Evolutionary conservation across 2,329 filamentous ascomycete genomes (phyloP).

Genomic region (Mariannaea sp.): DNA sequence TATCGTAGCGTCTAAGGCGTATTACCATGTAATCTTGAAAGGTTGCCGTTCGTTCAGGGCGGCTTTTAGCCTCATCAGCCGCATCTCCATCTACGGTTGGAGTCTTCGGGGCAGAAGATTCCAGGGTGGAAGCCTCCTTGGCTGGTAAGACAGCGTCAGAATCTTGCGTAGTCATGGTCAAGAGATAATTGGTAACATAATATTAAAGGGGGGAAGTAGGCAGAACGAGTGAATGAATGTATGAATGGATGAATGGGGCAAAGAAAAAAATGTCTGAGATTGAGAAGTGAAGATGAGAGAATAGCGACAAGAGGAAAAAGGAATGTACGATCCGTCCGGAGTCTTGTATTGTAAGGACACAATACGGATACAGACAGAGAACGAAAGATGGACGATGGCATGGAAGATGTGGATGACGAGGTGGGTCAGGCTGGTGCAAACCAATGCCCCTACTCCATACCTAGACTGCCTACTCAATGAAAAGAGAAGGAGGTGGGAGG

Average conservation of each 20-base stretch:
- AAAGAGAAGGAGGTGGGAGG: not conserved
- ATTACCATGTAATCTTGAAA: slow-evolving; percentile 51
- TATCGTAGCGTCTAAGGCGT: too few species aligned
- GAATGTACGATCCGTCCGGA: not conserved
- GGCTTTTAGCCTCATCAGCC: slow-evolving; percentile 42
- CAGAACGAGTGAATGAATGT: too few species aligned
- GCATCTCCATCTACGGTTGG: slow-evolving; percentile 28
- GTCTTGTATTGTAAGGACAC: too few species aligned
- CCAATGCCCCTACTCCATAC: too few species aligned
- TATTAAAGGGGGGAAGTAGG: slow-evolving; percentile 5
- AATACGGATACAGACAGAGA: too few species aligned
- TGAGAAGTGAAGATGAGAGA: not conserved
- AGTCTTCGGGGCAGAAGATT: slow-evolving; percentile 9
- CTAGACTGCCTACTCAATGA: too few species aligned
- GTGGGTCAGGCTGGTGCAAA: slow-evolving; percentile 1
- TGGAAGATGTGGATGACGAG: not conserved
- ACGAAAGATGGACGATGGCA: not conserved
- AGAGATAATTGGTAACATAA: not conserved
- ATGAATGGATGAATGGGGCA: too few species aligned
- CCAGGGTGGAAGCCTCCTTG: slow-evolving; percentile 25
- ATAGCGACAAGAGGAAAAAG: not conserved
- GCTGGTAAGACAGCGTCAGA: slow-evolving; percentile 12
- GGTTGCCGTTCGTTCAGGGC: slow-evolving; percentile 51
- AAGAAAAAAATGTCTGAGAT: not conserved
- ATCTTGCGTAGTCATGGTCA: slow-evolving; percentile 25